Conservation (phyloP, 2,329 filamentous ascomycete genomes). For the Sclerotinia subarctica region DNA sequence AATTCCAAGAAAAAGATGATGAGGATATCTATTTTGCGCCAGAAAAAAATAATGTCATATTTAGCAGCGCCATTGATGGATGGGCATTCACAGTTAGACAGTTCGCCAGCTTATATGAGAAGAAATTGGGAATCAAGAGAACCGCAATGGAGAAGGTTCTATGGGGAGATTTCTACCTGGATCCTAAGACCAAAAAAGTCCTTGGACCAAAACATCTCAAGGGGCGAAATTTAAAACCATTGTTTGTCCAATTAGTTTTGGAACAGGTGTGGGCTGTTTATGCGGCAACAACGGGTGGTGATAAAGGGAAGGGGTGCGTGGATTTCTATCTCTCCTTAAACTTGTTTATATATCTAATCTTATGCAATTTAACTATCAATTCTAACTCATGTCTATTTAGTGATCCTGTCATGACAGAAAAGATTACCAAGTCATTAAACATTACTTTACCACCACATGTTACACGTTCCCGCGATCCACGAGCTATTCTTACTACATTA, state of each 20-base stretch:
- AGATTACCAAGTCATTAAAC: conserved; percentile 88
- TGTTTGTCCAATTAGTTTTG: conserved; percentile 95
- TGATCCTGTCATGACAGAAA: conserved; percentile 78
- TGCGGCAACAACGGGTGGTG: conserved; percentile 79
- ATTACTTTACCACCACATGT: conserved; percentile 83
- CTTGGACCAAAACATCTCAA: conserved; percentile 89
- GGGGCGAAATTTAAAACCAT: conserved; percentile 84
- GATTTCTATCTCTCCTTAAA: conserved; percentile 41
- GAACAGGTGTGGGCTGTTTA: conserved; percentile 97
- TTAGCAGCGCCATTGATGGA: conserved; percentile 95
- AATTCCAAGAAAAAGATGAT: conserved; percentile 88
- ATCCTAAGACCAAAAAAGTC: conserved; percentile 95
- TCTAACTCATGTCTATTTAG: conserved; percentile 44
- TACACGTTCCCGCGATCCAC: conserved; percentile 76
- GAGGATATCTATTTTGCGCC: conserved; percentile 98
- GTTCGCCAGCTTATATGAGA: conserved; percentile 90
- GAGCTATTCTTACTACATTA: conserved; percentile 77
- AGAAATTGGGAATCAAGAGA: conserved; percentile 93
- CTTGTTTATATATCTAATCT: conserved; percentile 31
- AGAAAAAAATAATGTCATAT: conserved; percentile 98
- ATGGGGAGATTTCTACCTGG: conserved; percentile 95
- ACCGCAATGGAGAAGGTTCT: conserved; percentile 85
- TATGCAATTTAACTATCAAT: conserved; percentile 19
- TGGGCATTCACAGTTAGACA: conserved; percentile 98
- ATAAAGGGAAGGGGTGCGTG: conserved; percentile 73